Evolutionary conservation across 306 rosid genomes (phyloP).

Genomic region (Ceratonia siliqua): DNA sequence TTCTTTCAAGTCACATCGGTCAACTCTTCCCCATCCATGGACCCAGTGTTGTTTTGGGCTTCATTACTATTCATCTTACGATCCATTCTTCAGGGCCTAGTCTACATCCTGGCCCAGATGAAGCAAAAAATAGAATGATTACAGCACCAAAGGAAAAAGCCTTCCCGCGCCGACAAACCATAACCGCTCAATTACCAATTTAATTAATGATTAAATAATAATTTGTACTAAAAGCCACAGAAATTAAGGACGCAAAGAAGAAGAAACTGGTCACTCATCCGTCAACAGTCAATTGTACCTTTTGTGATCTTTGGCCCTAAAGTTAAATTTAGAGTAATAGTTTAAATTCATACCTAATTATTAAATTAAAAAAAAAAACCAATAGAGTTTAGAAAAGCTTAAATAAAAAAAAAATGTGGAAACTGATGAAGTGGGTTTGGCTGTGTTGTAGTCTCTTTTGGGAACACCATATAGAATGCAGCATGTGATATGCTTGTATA

Average conservation of each 20-base stretch:
- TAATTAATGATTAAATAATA: constrained; percentile 13
- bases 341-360: constrained; percentile 31
- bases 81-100: not conserved
- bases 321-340: not conserved
- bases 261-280: constrained; percentile 48
- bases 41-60: not conserved
- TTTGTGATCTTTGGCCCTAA: constrained; percentile 31
- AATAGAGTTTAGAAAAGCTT: not conserved
- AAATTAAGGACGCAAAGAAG: constrained; percentile 34
- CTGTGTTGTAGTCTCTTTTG: constrained; percentile 59
- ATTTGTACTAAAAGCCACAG: constrained; percentile 11
- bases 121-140: no score
- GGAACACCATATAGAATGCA: constrained; percentile 44
- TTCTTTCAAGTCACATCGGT: constrained; percentile 38
- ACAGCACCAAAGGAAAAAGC: constrained; percentile 9
- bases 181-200: constrained; percentile 21
- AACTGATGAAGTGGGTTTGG: constrained; percentile 49
- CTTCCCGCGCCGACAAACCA: not conserved
- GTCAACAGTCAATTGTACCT: constrained; percentile 43
- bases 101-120: no score
- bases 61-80: no score
- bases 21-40: not conserved
- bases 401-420: constrained; percentile 20
- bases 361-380: constrained; percentile 18
- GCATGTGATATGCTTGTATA: constrained; percentile 62